Evolutionary conservation across 768 basidiomycete species (phyloP).

Genomic region (Lactarius hengduanensis): DNA sequence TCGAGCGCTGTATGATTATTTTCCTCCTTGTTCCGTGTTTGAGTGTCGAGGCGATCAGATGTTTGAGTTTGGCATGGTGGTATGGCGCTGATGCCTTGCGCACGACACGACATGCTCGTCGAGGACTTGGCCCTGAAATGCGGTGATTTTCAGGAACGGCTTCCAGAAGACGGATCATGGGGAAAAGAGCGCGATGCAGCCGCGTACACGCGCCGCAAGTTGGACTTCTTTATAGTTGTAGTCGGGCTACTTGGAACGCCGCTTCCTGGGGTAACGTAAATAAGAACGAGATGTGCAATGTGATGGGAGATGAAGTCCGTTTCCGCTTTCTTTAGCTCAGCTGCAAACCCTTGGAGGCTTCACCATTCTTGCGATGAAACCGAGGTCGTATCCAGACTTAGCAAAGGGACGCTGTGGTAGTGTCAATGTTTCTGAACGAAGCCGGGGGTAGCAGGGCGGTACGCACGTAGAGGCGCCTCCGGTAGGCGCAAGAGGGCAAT

Average conservation of each 20-base stretch:
- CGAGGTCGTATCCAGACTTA: slow-evolving; percentile 42
- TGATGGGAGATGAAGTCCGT: slow-evolving; percentile 18
- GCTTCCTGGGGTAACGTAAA: slow-evolving; percentile 34
- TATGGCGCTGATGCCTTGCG: neutral
- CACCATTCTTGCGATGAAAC: slow-evolving; percentile 38
- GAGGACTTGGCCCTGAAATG: slow-evolving; percentile 37
- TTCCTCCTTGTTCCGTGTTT: no score
- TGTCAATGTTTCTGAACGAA: neutral
- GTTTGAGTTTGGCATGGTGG: neutral
- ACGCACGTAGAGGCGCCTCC: slow-evolving; percentile 44
- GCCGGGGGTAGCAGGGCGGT: neutral
- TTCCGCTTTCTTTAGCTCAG: slow-evolving; percentile 38
- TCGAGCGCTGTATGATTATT: neutral
- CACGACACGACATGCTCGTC: slow-evolving; percentile 28
- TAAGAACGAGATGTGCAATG: neutral
- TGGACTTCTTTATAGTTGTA: slow-evolving; percentile 32
- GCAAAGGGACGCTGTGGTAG: slow-evolving; percentile 34
- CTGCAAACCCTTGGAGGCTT: slow-evolving; percentile 37
- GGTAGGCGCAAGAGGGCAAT: slow-evolving; percentile 34
- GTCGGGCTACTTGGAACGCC: slow-evolving; percentile 36
- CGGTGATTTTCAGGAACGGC: slow-evolving; percentile 39
- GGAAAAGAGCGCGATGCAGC: slow-evolving; percentile 42
- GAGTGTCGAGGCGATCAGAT: neutral
- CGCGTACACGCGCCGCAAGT: slow-evolving; percentile 36
- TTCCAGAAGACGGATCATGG: slow-evolving; percentile 37